Conservation (phyloP, 495 filamentous ascomycete genomes). For the Penicillium mononematosum region DNA sequence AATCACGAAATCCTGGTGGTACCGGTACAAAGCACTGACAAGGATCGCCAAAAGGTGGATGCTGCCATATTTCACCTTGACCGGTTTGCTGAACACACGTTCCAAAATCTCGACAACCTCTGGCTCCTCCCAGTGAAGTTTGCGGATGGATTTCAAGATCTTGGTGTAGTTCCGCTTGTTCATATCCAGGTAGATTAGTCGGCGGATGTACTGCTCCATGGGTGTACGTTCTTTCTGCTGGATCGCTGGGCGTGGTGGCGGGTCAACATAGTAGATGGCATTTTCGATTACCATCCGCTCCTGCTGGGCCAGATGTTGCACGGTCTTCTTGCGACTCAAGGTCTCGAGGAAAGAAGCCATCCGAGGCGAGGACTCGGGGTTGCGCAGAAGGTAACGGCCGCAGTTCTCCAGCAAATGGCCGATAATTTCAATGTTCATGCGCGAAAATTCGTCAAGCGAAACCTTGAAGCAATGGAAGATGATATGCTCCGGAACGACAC, state of each 20-base stretch:
- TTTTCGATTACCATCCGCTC: slow-evolving; percentile 99
- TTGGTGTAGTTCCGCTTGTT: slow-evolving; percentile 92
- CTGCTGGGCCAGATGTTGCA: slow-evolving; percentile 91
- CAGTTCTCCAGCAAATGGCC: slow-evolving; percentile 97
- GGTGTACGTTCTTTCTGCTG: slow-evolving; percentile 94
- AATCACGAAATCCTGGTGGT: slow-evolving; percentile 88
- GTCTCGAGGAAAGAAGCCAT: slow-evolving; percentile 95
- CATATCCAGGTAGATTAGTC: slow-evolving; percentile 88
- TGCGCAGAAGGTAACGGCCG: slow-evolving; percentile 89
- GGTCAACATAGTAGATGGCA: slow-evolving; percentile 96
- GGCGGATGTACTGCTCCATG: slow-evolving; percentile 86
- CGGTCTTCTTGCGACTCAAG: slow-evolving; percentile 89
- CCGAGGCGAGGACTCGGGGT: slow-evolving; percentile 86
- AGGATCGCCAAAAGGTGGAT: slow-evolving; percentile 93
- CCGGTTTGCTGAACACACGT: slow-evolving; percentile 92
- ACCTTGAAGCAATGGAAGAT: slow-evolving; percentile 99
- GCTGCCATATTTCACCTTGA: slow-evolving; percentile 96
- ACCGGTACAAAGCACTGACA: slow-evolving; percentile 81
- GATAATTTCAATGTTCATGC: slow-evolving; percentile 98
- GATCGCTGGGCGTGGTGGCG: slow-evolving; percentile 88
- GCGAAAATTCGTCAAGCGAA: slow-evolving; percentile 93
- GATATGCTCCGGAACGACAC: slow-evolving; percentile 96
- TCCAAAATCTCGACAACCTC: slow-evolving; percentile 82
- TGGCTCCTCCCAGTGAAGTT: slow-evolving; percentile 93
- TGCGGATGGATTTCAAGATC: slow-evolving; percentile 87